A percentile compares a stretch with the other conserved stretches of the same genome.
Evolutionary conservation across 352 stramenopile genomes (phyloP).

Genomic region (Globisporangium viniferum): DNA sequence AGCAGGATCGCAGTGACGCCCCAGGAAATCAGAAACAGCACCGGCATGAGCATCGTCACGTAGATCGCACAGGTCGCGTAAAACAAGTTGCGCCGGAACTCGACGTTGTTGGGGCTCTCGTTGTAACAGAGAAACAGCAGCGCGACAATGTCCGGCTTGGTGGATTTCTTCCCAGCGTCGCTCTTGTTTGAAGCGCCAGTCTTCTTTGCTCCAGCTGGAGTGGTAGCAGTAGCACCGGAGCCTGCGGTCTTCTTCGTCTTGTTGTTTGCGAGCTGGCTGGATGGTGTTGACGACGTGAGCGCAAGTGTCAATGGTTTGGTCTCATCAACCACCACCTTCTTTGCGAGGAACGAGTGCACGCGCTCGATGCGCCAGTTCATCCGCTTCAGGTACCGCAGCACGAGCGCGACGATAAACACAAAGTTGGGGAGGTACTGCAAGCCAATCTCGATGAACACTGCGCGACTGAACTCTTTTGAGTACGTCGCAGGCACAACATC

Average conservation of each 20-base stretch:
- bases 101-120: constrained; percentile 48
- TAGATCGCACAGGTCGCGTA: constrained; percentile 65
- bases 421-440: constrained; percentile 54
- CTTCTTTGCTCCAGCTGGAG: constrained; percentile 3
- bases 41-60: constrained; percentile 45
- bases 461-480: constrained; percentile 78
- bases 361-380: constrained; percentile 84
- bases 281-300: no score
- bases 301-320: neutral
- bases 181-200: neutral
- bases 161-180: neutral
- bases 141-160: constrained; percentile 60
- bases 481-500: constrained; percentile 54
- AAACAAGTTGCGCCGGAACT: constrained; percentile 77
- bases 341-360: constrained; percentile 69
- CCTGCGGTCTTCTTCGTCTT: constrained; percentile 21
- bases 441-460: constrained; percentile 51
- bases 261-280: neutral
- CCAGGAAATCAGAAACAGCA: constrained; percentile 67
- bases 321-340: constrained; percentile 40
- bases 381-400: constrained; percentile 51
- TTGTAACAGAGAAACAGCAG: constrained; percentile 82
- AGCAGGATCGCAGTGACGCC: constrained; percentile 68
- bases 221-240: neutral
- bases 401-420: constrained; percentile 40